These are phyloP conservation scores for Colletotrichum somersetense DNA, from an alignment of 2,329 filamentous ascomycete genomes.

Conservation along the genomic window DNA sequence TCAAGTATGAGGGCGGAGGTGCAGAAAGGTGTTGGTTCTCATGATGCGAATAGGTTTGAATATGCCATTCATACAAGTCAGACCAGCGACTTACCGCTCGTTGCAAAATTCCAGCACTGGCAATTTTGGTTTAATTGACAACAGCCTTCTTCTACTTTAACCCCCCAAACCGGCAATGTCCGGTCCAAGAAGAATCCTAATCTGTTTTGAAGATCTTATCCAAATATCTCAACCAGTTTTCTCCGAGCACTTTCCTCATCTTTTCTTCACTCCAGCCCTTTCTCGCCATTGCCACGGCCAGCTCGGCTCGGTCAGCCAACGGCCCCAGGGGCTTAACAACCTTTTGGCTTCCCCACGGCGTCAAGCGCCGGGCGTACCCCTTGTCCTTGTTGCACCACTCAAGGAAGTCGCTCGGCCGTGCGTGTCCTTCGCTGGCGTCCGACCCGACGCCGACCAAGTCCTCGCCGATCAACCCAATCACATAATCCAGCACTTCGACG, in stretches of 20 bases:
- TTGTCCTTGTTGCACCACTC: conserved; percentile 58
- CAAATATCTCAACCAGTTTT: conserved; percentile 55
- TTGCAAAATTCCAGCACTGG: neutral
- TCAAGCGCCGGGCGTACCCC: conserved; percentile 53
- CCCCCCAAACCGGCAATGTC: neutral
- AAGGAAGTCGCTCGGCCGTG: conserved; percentile 54
- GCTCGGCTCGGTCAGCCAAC: conserved; percentile 50
- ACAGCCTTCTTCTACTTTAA: neutral
- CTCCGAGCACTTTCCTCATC: conserved; percentile 54
- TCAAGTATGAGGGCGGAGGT: conserved; percentile 59
- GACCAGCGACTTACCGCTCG: neutral
- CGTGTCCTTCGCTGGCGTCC: conserved; percentile 55
- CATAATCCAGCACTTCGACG: conserved; percentile 55
- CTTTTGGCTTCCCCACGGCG: conserved; percentile 56
- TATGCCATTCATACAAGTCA: neutral
- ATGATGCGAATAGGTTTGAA: neutral
- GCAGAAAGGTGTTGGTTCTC: neutral
- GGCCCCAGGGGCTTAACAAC: conserved; percentile 55
- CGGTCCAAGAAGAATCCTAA: neutral
- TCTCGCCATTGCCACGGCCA: conserved; percentile 54
- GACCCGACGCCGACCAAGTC: conserved; percentile 54
- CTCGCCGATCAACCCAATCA: conserved; percentile 52
- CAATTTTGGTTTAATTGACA: neutral
- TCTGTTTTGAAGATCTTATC: conserved; percentile 44
- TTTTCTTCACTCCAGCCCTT: conserved; percentile 54